Evolutionary conservation across 805 yeast genomes (phyloP).

Genomic region (Monosporozyma siamensis): DNA sequence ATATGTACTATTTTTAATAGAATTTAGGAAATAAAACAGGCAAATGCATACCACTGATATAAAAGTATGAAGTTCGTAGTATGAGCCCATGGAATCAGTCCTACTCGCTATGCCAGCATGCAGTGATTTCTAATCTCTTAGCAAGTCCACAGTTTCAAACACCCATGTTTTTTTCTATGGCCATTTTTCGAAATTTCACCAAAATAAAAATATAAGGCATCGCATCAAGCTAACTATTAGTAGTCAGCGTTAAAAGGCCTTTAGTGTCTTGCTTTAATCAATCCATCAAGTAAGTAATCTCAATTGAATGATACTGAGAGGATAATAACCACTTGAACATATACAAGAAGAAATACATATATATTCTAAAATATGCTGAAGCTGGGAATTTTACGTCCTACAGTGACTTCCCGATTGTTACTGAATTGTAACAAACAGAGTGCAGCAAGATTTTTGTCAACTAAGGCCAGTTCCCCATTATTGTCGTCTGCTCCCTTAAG

Average conservation of each 20-base stretch:
- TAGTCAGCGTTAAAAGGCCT: no score
- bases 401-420: neutral
- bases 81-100: no score
- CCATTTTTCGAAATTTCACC: neutral
- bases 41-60: no score
- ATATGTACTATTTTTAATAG: neutral
- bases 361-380: neutral
- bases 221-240: neutral
- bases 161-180: neutral
- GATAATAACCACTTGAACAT: neutral
- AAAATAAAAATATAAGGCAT: neutral
- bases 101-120: no score
- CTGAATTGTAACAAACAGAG: neutral
- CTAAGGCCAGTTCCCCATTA: neutral
- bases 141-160: neutral
- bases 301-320: no score
- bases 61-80: no score
- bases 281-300: no score
- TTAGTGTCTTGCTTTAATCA: no score
- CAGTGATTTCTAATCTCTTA: no score
- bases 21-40: no score
- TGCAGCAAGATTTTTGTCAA: neutral
- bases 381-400: neutral
- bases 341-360: neutral
- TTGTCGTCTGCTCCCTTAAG: neutral